Evolutionary conservation across 1,284 basidiomycete genomes (phyloP), one percentile per base, ranked within the genome.

Genomic region (Abortiporus biennis): DNA sequence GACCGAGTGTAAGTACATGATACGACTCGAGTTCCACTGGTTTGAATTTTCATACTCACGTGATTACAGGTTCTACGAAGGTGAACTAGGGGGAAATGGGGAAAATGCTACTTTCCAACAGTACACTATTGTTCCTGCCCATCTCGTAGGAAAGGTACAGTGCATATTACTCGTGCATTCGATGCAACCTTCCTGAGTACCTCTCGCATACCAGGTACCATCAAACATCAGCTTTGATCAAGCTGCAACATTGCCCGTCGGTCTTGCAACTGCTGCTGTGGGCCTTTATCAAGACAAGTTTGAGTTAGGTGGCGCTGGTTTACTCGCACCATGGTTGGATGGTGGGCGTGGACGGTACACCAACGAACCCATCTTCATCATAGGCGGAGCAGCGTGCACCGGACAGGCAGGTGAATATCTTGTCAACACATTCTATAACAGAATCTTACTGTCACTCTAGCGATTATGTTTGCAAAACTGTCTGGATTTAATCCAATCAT

Each of bases 1-100:
- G 78, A 85, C 53, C 65, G 69, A 54, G 74, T 84, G 76, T 77
- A 57, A 51, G 69, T 46, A 3, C 16, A 21, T n/a, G 3, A 6
- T 42, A 19, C 25, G 4, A 1, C n/a, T n/a, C n/a, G n/a, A n/a
- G n/a, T n/a, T n/a, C n/a, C 17, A 12, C 8, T 19, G 16, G n/a
- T 31, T 11, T 30, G 40, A 15, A 45, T n/a, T n/a, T n/a, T 8
- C n/a, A n/a, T n/a, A n/a, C n/a, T n/a, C n/a, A n/a, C n/a, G 19
- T 21, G n/a, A 4, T 21, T 3, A 42, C 40, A 78, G 72, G 4
- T 56, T 76, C 38, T 64, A 62, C 49, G 65, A 69, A 42, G 68
- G 68, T 3, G n/a, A n/a, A n/a, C n/a, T n/a, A n/a, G n/a, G n/a
- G n/a, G 48, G 48, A n/a, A n/a, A n/a, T n/a, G n/a, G n/a, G n/a